phyloP scores from a whole-genome alignment of 2,329 filamentous ascomycete genomes.

The Trichophyton equinum region DNA sequence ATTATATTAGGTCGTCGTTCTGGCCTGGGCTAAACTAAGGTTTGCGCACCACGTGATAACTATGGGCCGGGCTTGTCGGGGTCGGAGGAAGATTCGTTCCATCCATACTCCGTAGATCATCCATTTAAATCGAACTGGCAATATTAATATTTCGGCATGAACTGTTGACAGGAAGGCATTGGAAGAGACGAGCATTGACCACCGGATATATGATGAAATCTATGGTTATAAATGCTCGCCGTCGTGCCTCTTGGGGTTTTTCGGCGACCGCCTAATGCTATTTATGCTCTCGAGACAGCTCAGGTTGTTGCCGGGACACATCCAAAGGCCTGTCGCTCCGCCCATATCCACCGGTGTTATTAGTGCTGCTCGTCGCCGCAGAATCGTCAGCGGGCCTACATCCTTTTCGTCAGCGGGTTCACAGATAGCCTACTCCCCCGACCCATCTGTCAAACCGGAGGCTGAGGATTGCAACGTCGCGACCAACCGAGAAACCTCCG shows the following conservation, averaged over 20 bases:
- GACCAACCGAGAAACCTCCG: background rate
- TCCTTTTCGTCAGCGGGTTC: background rate
- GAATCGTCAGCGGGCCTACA: background rate
- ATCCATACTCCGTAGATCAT: no score
- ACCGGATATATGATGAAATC: background rate
- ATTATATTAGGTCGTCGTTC: no score
- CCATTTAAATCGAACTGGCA: no score
- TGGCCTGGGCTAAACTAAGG: no score
- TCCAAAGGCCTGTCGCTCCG: background rate
- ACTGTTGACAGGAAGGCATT: background rate
- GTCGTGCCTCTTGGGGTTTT: background rate
- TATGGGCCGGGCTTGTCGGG: no score
- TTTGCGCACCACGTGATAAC: no score
- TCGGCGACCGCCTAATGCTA: background rate
- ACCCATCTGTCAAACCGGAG: background rate
- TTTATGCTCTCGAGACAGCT: conserved; percentile 1
- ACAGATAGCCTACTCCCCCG: background rate
- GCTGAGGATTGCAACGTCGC: background rate
- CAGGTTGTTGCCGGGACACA: background rate
- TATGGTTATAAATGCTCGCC: background rate
- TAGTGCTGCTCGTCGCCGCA: background rate
- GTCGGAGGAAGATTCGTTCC: no score
- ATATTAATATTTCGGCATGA: background rate
- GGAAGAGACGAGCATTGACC: background rate
- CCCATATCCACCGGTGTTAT: background rate